Evolutionary conservation across 1,284 basidiomycete genomes (phyloP).

Genomic region (Melanopsichium pennsylvanicum): DNA sequence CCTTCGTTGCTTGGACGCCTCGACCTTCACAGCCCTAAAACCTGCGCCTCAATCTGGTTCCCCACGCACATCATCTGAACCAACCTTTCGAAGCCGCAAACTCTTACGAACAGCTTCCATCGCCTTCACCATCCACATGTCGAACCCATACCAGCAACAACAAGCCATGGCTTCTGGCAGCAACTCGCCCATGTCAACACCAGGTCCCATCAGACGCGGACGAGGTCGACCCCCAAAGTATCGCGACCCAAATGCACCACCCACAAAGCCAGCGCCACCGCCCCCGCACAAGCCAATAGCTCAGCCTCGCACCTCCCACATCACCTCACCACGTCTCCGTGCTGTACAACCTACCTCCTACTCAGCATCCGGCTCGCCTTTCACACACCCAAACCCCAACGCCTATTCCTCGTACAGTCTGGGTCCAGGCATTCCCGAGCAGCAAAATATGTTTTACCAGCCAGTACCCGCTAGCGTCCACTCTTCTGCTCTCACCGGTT

Average conservation of each 20-base stretch:
- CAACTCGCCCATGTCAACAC: constrained; percentile 36
- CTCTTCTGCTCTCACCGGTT: constrained; percentile 7
- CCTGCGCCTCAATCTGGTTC: too few relatives aligned
- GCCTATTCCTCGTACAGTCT: constrained; percentile 25
- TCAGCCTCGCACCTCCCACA: constrained; percentile 39
- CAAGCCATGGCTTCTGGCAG: constrained; percentile 42
- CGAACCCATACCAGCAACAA: constrained; percentile 42
- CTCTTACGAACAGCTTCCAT: too few relatives aligned
- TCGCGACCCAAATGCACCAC: constrained; percentile 33
- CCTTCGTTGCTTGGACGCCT: too few relatives aligned
- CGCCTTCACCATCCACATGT: constrained; percentile 12
- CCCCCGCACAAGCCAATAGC: constrained; percentile 29
- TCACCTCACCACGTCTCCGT: constrained; percentile 36
- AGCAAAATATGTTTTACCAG: constrained; percentile 37
- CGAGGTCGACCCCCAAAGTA: constrained; percentile 48
- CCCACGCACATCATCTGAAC: too few relatives aligned
- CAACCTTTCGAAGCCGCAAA: too few relatives aligned
- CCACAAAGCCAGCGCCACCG: constrained; percentile 11
- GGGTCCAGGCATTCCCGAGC: constrained; percentile 38
- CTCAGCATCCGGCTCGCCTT: constrained; percentile 28
- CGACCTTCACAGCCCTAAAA: too few relatives aligned
- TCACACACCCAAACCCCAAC: constrained; percentile 23
- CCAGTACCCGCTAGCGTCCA: constrained; percentile 18
- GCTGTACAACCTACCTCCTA: constrained; percentile 14
- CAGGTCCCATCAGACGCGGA: constrained; percentile 36